A percentile compares a stretch with the other conserved stretches of the same genome.
These are phyloP conservation scores for Vitis amurensis DNA, from an alignment of 164 flowering plant species.

Conservation along the genomic window DNA sequence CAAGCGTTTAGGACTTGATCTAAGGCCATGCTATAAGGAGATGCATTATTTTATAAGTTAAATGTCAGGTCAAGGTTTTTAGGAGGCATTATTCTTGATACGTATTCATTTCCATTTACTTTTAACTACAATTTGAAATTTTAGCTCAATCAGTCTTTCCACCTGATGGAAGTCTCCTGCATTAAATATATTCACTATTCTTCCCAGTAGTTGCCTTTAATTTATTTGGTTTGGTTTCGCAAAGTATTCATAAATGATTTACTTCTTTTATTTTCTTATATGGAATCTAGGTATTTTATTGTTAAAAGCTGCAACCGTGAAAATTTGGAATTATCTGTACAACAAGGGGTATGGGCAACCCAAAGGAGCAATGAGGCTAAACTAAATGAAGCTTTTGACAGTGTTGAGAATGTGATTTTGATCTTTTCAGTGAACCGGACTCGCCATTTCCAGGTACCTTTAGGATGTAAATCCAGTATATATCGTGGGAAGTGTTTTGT, in stretches of 20 bases:
- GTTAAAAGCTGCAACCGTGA: conserved; percentile 99
- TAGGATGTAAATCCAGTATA: neutral
- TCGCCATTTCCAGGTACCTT: conserved; percentile 90
- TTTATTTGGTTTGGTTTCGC: conserved; percentile 3
- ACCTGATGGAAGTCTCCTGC: too few relatives aligned
- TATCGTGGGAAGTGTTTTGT: neutral
- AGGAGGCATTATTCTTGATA: too few relatives aligned
- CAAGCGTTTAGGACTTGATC: too few relatives aligned
- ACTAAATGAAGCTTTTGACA: conserved; percentile 97
- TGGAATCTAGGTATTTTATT: conserved; percentile 80
- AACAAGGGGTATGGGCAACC: conserved; percentile 99
- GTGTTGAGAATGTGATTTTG: conserved; percentile 91
- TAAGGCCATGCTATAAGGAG: too few relatives aligned
- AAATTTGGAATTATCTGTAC: conserved; percentile 94
- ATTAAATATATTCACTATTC: neutral
- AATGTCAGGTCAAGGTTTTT: too few relatives aligned
- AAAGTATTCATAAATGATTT: conserved; percentile 14
- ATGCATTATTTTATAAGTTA: too few relatives aligned
- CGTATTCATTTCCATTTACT: too few relatives aligned
- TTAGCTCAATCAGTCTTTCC: too few relatives aligned
- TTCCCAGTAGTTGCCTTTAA: neutral
- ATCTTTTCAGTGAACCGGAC: conserved; percentile 98
- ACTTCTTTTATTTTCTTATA: conserved; percentile 13
- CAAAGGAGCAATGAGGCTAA: conserved; percentile 99
- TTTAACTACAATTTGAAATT: too few relatives aligned